A percentile compares a stretch with the other conserved stretches of the same genome.
Evolutionary conservation across 257 asterid species (phyloP).

Genomic region (Solanum microdontum): DNA sequence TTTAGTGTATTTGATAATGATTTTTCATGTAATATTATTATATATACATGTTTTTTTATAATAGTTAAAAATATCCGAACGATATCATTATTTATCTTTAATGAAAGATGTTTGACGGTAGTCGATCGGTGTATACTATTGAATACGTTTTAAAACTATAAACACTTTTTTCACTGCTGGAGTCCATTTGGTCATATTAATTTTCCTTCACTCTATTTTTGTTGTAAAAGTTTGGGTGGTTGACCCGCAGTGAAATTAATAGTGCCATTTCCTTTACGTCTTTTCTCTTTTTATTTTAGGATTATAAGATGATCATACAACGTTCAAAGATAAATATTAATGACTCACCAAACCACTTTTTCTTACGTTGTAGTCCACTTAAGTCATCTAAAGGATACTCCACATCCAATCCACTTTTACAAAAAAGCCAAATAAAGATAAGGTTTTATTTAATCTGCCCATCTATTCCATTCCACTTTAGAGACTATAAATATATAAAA

Average conservation of each 20-base stretch:
- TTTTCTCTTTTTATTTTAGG: not conserved
- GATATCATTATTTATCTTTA: not conserved
- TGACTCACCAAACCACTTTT: constrained; percentile 1
- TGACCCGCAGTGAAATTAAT: not conserved
- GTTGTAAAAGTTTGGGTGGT: not conserved
- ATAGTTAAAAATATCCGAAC: not conserved
- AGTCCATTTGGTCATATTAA: not conserved
- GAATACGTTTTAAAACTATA: not conserved
- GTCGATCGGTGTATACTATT: not conserved
- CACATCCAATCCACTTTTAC: not conserved
- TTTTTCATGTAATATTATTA: not conserved
- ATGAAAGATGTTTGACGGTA: not conserved
- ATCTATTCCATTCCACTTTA: not conserved
- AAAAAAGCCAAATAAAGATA: not conserved
- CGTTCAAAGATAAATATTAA: not conserved
- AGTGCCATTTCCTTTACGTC: not conserved
- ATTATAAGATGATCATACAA: not conserved
- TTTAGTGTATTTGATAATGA: not conserved
- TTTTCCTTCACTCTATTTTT: not conserved
- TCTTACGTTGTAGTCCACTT: not conserved
- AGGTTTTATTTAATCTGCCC: not conserved
- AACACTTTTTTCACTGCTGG: not conserved
- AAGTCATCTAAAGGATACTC: not conserved
- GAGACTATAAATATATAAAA: not conserved
- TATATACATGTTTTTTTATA: not conserved